Base-by-base conservation (phyloP, 139 green algal species). In the Picochlorum sp. region DNA sequence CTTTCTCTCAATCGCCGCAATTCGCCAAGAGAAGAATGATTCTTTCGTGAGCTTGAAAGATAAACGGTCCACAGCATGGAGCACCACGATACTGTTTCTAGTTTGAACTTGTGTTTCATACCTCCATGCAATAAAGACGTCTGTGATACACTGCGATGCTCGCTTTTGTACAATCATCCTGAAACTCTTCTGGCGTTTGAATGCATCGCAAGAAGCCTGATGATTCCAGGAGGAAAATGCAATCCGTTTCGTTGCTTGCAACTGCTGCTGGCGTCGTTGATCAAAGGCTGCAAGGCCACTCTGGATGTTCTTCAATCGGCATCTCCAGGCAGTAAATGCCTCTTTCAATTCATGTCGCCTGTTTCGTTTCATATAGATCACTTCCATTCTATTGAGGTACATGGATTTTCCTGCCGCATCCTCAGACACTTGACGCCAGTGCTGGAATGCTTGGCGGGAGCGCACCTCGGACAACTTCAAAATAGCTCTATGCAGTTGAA, bases 11-110 rank as follows among this genome's bases (percentile, higher is more conserved):
- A 49, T 45, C 4, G 67, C 61, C 6, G 61, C 72, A 23, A 13
- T 18, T 14, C 18, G 45, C 72, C 73, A 80, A 30, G 62, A 57
- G 14, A 41, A n/a, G 41, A 74, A 55, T 18, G 69, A 57, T 6
- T 50, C 50, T 26, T 63, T 63, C 23, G 20, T 32, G 11, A 64
- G 24, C 23, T 45, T 34, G n/a, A 58, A 50, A 0, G 61, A 54
- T 47, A 62, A 45, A 20, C 66, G 61, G 13, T 74, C 62, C 28
- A 79, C 72, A 21, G 30, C 54, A 23, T 49, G 47, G 34, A 70
- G 41, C 59, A 73, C 44, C 4, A 67, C 71, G 3, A 28, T 4
- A 20, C 30, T 23, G 10, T 20, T 13, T 6, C 23, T 18, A 1
- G 23, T 45, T 32, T 15, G 14, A 6, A 55, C 49, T 54, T 70